A percentile compares a stretch with the other conserved stretches of the same genome.
Conservation (phyloP, 2,329 filamentous ascomycete genomes). For the Hypomyces perniciosus region DNA sequence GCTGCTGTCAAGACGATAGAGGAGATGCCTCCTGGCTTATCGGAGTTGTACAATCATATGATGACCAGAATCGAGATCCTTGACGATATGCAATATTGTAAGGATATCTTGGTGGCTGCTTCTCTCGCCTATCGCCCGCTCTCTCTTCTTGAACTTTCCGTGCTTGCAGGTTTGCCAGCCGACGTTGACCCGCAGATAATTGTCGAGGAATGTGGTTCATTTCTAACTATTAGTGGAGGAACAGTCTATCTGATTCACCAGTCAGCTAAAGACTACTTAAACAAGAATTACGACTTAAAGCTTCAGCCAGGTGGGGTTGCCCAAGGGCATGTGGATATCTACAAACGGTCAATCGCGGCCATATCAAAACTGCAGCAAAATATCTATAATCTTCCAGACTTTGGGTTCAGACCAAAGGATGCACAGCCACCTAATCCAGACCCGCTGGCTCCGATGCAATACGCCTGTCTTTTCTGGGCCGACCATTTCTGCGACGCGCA, state of each 20-base stretch:
- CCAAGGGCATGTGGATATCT: slow-evolving; percentile 27
- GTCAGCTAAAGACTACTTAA: slow-evolving; percentile 38
- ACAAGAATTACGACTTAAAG: slow-evolving; percentile 12
- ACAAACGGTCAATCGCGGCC: slow-evolving; percentile 27
- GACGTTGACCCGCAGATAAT: slow-evolving; percentile 17
- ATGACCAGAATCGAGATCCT: slow-evolving; percentile 16
- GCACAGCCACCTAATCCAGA: slow-evolving; percentile 12
- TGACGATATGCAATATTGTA: slow-evolving; percentile 6
- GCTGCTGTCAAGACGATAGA: slow-evolving; percentile 14
- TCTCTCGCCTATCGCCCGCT: slow-evolving; percentile 30
- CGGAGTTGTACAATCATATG: slow-evolving; percentile 22
- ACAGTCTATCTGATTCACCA: slow-evolving; percentile 36
- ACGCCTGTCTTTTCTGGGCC: slow-evolving; percentile 29
- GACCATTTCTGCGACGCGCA: slow-evolving; percentile 23
- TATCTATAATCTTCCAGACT: slow-evolving; percentile 27
- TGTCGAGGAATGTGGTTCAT: slow-evolving; percentile 31
- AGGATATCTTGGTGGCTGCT: slow-evolving; percentile 14
- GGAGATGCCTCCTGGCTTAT: slow-evolving; percentile 19
- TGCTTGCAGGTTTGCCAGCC: slow-evolving; percentile 17
- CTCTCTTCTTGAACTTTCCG: slow-evolving; percentile 25
- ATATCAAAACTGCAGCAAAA: slow-evolving; percentile 30
- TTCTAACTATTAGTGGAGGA: slow-evolving; percentile 27
- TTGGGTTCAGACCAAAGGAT: slow-evolving; percentile 19
- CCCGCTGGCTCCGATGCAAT: slow-evolving; percentile 17
- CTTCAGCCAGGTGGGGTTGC: slow-evolving; percentile 24